Evolutionary conservation across 2,329 filamentous ascomycete species (phyloP).

Genomic region (Anthostomella pinea): DNA sequence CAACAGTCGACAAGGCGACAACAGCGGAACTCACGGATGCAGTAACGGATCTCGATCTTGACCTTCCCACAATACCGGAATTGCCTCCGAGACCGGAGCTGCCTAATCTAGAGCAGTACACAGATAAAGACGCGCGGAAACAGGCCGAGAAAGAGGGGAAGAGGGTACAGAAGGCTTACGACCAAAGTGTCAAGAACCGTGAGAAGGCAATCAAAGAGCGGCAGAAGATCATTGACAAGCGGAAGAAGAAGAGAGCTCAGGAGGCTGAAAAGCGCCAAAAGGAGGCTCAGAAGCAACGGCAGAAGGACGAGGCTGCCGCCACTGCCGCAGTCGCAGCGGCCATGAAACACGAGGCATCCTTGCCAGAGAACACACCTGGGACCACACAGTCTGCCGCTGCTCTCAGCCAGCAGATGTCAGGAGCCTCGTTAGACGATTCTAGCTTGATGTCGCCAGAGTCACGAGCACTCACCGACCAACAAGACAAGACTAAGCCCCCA

Average conservation of each 20-base stretch:
- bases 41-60: conserved; percentile 21
- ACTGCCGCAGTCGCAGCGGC: conserved; percentile 2
- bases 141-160: conserved; percentile 67
- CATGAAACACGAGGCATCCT: neutral
- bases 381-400: too few species aligned
- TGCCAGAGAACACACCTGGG: too few species aligned
- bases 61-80: conserved; percentile 43
- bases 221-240: conserved; percentile 57
- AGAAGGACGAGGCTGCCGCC: conserved; percentile 4
- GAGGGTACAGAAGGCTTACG: conserved; percentile 60
- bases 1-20: conserved; percentile 7
- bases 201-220: conserved; percentile 63
- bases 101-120: conserved; percentile 56
- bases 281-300: conserved; percentile 30
- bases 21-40: conserved; percentile 13
- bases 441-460: conserved; percentile 6
- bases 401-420: neutral
- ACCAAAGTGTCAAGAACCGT: conserved; percentile 64
- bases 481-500: conserved; percentile 11
- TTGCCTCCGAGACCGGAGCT: conserved; percentile 52
- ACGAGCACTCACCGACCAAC: neutral
- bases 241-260: conserved; percentile 43
- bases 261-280: conserved; percentile 41
- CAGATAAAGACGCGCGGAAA: conserved; percentile 64
- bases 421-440: conserved; percentile 3